phyloP scores from a whole-genome alignment of 1,284 basidiomycete species.

The Mycena sp. region DNA sequence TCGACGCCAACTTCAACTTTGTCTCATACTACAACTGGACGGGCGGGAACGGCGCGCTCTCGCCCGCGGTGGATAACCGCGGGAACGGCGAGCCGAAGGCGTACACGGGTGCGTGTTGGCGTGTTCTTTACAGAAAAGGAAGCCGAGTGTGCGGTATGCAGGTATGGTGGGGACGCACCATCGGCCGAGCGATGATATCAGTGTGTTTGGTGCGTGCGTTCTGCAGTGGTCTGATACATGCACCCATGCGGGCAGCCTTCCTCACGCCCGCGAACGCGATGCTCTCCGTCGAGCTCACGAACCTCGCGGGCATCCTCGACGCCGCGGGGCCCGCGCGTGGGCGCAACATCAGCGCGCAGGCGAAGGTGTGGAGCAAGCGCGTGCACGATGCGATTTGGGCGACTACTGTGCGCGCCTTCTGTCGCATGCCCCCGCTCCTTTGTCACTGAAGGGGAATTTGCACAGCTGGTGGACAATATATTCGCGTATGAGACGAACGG shows the following conservation, averaged over 20 bases:
- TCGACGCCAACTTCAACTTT: conserved; percentile 76
- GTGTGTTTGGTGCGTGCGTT: too few species aligned
- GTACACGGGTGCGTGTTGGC: conserved; percentile 51
- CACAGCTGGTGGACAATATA: conserved; percentile 65
- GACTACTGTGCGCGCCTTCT: conserved; percentile 55
- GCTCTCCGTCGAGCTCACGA: conserved; percentile 76
- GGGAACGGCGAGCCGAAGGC: conserved; percentile 57
- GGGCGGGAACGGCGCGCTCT: conserved; percentile 67
- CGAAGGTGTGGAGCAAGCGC: conserved; percentile 64
- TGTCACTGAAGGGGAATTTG: too few species aligned
- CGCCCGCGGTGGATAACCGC: conserved; percentile 67
- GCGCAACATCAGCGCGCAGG: conserved; percentile 60
- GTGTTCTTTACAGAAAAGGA: not conserved
- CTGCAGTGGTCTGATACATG: too few species aligned
- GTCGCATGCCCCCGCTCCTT: too few species aligned
- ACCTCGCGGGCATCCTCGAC: conserved; percentile 71
- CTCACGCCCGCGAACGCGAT: conserved; percentile 82
- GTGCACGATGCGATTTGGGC: conserved; percentile 73
- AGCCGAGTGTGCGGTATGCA: conserved; percentile 39
- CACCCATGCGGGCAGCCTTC: too few species aligned
- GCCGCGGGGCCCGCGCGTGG: conserved; percentile 41
- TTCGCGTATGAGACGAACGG: conserved; percentile 85
- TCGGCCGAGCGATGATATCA: conserved; percentile 79
- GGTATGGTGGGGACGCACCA: conserved; percentile 75
- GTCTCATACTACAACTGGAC: conserved; percentile 86